Evolutionary conservation across 2,329 filamentous ascomycete genomes (phyloP), one percentile per base, ranked within the genome.

Genomic region (Pseudocercospora vitis): DNA sequence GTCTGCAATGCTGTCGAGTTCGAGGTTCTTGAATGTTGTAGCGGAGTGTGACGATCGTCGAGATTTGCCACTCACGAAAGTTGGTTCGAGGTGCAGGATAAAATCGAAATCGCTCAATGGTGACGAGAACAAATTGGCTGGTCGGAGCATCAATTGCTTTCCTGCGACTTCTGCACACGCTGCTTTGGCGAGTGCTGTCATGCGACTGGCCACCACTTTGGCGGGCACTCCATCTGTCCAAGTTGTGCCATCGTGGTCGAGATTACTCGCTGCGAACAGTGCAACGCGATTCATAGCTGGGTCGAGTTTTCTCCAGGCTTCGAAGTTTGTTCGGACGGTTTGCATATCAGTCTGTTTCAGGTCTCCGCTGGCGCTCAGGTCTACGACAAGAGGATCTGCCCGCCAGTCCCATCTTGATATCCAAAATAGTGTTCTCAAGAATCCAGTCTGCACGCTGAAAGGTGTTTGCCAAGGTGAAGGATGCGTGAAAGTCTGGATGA

Each of bases 351-450:
- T 75, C 6, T 76, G 71, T 6, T 81, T 81, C 66, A 95, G 78
- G n/a, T 56, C 54, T 3, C 53, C 48, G 48, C 59, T 56, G 11
- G 58, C 64, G 23, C 63, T 64, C 21, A 89, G 80, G 69, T 96
- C 90, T 21, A 96, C 79, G 28, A 96, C 78, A 26, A 97, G 77
- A 1, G 94, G 88, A 49, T 91, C 86, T 6, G 85, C 78, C 23
- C 88, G 83, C 94, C 94, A 99, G 69, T 97, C 90, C 91, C 94
- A 99, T 35, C 84, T 81, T 1, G 91, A 84, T 11, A 99, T 77
- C 70, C 92, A 87, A 26, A 86, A 76, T 1, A 99, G 76, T 0
- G 89, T 88, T 18, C 91, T 84, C 23, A 95, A 73, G 67, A 99
- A 92, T 3, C 89, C 94, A 0, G 87, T 86, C 63, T 85, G 84